Base-by-base conservation (phyloP, 345 rosid genomes). In the Turnera subulata region DNA sequence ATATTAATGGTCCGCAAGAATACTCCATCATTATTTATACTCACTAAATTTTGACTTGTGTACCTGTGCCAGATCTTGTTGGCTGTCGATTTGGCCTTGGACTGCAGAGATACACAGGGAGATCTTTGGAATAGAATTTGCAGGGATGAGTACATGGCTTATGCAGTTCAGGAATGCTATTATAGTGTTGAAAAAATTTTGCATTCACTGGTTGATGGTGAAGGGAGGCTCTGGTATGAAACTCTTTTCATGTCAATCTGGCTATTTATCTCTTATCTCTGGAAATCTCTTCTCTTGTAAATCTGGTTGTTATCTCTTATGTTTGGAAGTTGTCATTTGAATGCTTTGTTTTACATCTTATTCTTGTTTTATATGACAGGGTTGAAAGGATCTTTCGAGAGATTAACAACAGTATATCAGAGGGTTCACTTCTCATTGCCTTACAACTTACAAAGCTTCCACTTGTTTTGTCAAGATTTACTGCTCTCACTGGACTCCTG, bases 161-260 rank as follows among this genome's bases (percentile, higher is more conserved):
- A 89, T 71, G 99, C 97, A 24, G 97, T 93, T 73, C 85, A 77
- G 67, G 99, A 93, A 80, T 93, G 96, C 84, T 93, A 83, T 75
- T 84, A 85, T 65, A 83, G 88, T 63, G 71, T 88, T 76, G 94
- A 82, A 60, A 89, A 82, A 64, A 78, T 89, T 57, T 80, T 93
- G 58, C 86, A 79, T 74, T 82, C 94, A 40, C 73, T 93, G 74
- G 87, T 82, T 61, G 90, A 82, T 79, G 96, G 88, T 65, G 97
- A 85, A 83, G 99, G 99, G 46, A 70, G 84, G 63, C 94, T 89
- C 39, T 93, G 99, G 99, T 93, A 80, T n/a, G 65, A 43, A 52
- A 51, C 73, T 52, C 64, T 42, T 53, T 25, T 50, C 29, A 7
- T 43, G 17, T 19, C 9, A 15, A 16, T 62, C n/a, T 23, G 54